phyloP scores from a whole-genome alignment of 495 filamentous ascomycete genomes.

The Penicillium mononematosum region DNA sequence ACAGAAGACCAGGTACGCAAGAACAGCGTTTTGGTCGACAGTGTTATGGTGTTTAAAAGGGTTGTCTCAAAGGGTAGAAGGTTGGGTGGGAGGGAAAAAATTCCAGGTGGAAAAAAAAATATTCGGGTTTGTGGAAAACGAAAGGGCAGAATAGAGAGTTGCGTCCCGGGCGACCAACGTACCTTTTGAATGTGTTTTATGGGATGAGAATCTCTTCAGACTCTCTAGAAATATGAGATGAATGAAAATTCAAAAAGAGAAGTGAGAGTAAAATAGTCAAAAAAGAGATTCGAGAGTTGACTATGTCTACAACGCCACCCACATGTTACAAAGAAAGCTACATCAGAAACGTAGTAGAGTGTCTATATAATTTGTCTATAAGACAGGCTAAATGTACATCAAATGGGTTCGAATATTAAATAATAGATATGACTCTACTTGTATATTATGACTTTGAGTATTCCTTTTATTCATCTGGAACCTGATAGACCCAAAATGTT shows the following conservation, averaged over 20 bases:
- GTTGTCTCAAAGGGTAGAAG: slow-evolving; percentile 10
- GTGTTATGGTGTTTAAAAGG: slow-evolving; percentile 7
- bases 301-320: slow-evolving; percentile 7
- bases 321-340: slow-evolving; percentile 7
- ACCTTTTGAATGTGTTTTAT: slow-evolving; percentile 1
- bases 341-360: too few species aligned
- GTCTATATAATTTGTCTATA: too few species aligned
- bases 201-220: background rate
- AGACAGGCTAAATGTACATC: background rate
- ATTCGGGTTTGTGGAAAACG: slow-evolving; percentile 17
- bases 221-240: background rate
- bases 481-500: slow-evolving; percentile 1
- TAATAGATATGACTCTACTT: background rate
- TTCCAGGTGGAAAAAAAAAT: slow-evolving; percentile 28
- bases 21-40: slow-evolving; percentile 29
- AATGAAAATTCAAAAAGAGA: background rate
- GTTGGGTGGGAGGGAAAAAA: slow-evolving; percentile 15
- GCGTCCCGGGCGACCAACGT: slow-evolving; percentile 4
- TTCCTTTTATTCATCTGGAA: slow-evolving; percentile 6
- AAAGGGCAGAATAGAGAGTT: slow-evolving; percentile 3
- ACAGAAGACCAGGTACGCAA: slow-evolving; percentile 30
- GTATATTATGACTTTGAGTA: background rate
- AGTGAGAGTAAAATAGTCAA: background rate
- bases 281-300: background rate
- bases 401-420: background rate